Evolutionary conservation across 441 rosid species (phyloP).

Genomic region (Manihot esculenta): DNA sequence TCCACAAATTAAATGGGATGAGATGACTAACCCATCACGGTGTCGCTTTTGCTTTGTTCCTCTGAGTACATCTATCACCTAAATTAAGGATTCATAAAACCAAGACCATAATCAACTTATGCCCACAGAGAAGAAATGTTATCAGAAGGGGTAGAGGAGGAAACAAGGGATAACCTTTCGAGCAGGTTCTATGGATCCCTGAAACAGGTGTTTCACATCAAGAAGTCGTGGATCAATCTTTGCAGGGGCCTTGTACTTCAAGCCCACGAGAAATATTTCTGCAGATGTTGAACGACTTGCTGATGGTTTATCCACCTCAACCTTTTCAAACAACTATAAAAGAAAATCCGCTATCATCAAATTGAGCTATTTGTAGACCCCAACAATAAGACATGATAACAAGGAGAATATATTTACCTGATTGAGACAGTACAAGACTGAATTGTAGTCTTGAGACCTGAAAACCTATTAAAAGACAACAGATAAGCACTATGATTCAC

Average conservation of each 20-base stretch:
- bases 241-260: constrained; percentile 84
- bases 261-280: constrained; percentile 74
- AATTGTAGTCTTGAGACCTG: constrained; percentile 88
- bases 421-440: constrained; percentile 71
- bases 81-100: constrained; percentile 20
- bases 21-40: constrained; percentile 70
- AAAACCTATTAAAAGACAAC: constrained; percentile 49
- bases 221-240: constrained; percentile 88
- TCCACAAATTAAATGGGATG: not conserved
- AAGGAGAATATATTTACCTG: constrained; percentile 43
- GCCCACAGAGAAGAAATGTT: not conserved
- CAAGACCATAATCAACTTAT: constrained; percentile 2
- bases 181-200: constrained; percentile 61
- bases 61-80: constrained; percentile 83
- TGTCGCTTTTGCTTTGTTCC: constrained; percentile 69
- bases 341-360: constrained; percentile 12
- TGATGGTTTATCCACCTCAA: constrained; percentile 85
- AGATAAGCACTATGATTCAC: constrained; percentile 1
- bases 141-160: not conserved
- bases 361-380: not conserved
- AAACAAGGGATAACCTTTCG: constrained; percentile 40
- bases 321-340: constrained; percentile 80
- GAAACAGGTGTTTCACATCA: constrained; percentile 71
- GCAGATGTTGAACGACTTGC: constrained; percentile 94
- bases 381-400: not conserved